A percentile compares a stretch with the other conserved stretches of the same genome.
phyloP scores from a whole-genome alignment of 805 yeast genomes.

The Hanseniaspora pseudoguilliermondii region DNA sequence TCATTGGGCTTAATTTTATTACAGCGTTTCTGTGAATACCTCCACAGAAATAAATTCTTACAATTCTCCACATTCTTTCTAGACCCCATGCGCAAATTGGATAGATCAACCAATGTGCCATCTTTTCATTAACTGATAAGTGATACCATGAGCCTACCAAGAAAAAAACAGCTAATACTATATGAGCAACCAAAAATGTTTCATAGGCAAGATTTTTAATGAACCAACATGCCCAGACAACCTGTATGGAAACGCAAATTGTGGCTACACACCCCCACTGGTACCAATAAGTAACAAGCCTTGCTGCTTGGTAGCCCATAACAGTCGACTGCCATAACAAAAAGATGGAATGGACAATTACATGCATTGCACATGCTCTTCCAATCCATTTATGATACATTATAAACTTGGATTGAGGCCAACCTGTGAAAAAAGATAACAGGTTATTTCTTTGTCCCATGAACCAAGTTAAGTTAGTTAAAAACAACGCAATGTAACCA shows the following conservation, averaged over 20 bases:
- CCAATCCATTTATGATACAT: conserved; percentile 55
- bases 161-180: conserved; percentile 33
- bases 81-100: conserved; percentile 56
- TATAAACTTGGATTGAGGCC: conserved; percentile 49
- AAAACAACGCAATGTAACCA: conserved; percentile 35
- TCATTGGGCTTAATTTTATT: conserved; percentile 13
- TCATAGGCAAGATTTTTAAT: conserved; percentile 39
- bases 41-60: conserved; percentile 48
- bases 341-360: conserved; percentile 42
- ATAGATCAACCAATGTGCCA: conserved; percentile 41
- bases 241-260: conserved; percentile 31
- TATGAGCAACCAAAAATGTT: conserved; percentile 33
- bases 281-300: conserved; percentile 33
- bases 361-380: conserved; percentile 35
- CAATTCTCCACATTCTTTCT: conserved; percentile 48
- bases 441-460: conserved; percentile 66
- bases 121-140: conserved; percentile 28
- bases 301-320: conserved; percentile 31
- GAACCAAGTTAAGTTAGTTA: conserved; percentile 43
- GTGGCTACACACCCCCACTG: conserved; percentile 26
- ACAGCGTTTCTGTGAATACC: conserved; percentile 38
- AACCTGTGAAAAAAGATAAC: conserved; percentile 47
- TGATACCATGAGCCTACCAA: conserved; percentile 39
- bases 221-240: conserved; percentile 35
- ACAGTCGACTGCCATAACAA: conserved; percentile 36